phyloP scores from a whole-genome alignment of 2,329 filamentous ascomycete genomes.

The Trichoderma breve region DNA sequence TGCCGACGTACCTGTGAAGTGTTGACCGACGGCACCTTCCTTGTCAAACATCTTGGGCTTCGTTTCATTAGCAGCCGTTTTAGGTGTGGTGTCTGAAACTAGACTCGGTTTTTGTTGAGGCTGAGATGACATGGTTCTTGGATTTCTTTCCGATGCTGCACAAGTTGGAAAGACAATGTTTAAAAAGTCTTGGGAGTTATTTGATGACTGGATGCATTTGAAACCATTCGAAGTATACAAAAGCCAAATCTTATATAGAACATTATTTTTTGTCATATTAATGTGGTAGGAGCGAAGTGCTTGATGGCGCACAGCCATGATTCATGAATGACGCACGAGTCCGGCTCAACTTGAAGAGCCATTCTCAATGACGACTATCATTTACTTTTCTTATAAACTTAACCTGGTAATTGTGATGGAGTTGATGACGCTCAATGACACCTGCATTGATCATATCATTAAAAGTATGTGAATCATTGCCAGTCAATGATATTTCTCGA shows the following conservation, averaged over 20 bases:
- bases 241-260: not conserved
- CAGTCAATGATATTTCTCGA: not conserved
- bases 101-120: not conserved
- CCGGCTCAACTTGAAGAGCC: not conserved
- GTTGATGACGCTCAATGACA: not conserved
- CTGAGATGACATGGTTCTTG: not conserved
- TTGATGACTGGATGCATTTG: not conserved
- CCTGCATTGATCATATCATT: not conserved
- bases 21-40: not conserved
- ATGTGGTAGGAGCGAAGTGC: not conserved
- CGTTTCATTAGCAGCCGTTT: not conserved
- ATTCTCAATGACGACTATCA: not conserved
- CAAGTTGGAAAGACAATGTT: not conserved
- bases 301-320: not conserved
- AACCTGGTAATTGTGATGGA: not conserved
- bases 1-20: not conserved
- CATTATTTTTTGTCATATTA: not conserved
- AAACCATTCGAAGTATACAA: not conserved
- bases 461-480: not conserved
- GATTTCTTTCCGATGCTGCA: not conserved
- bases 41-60: constrained; percentile 2
- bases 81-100: not conserved
- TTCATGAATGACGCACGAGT: not conserved
- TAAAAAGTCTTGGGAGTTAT: not conserved
- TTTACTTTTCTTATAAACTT: not conserved